Evolutionary conservation across 2,329 filamentous ascomycete species (phyloP).

Genomic region (Hypoxylon rubiginosum): DNA sequence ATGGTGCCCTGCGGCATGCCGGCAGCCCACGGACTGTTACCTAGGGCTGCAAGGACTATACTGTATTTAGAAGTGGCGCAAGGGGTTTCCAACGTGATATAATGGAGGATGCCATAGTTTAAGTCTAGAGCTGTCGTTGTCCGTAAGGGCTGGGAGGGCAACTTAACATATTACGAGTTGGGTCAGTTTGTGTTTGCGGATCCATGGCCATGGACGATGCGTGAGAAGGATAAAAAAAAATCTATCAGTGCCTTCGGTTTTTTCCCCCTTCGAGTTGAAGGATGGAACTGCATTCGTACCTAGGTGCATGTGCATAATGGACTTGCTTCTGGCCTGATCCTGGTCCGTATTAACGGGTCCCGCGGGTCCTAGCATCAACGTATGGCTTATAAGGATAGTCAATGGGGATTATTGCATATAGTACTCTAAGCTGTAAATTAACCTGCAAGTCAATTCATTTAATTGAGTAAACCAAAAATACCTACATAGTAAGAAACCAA

Average conservation of each 20-base stretch:
- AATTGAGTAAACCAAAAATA: neutral
- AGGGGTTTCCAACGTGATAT: slow-evolving; percentile 20
- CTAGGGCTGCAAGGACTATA: slow-evolving; percentile 1
- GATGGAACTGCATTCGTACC: neutral
- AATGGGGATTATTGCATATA: neutral
- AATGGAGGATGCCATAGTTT: slow-evolving; percentile 33
- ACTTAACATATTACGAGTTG: slow-evolving; percentile 15
- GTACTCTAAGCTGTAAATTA: neutral
- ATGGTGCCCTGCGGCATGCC: slow-evolving; percentile 30
- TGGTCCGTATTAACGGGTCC: neutral
- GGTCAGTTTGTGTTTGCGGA: neutral
- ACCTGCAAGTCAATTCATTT: neutral
- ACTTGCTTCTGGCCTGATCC: neutral
- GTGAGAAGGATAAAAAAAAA: slow-evolving; percentile 8
- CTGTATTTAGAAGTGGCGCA: slow-evolving; percentile 23
- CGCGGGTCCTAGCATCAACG: neutral
- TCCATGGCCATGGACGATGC: neutral
- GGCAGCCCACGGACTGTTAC: slow-evolving; percentile 28
- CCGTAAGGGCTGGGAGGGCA: slow-evolving; percentile 26
- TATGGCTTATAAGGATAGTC: neutral
- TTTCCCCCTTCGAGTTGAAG: neutral
- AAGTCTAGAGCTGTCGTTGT: slow-evolving; percentile 35
- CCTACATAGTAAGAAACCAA: neutral
- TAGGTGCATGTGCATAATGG: too few relatives aligned
- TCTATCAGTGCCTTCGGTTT: neutral